A percentile compares a stretch with the other conserved stretches of the same genome.
These are phyloP conservation scores for Aspergillus nanangensis DNA, from an alignment of 495 filamentous ascomycete species.

Conservation along the genomic window DNA sequence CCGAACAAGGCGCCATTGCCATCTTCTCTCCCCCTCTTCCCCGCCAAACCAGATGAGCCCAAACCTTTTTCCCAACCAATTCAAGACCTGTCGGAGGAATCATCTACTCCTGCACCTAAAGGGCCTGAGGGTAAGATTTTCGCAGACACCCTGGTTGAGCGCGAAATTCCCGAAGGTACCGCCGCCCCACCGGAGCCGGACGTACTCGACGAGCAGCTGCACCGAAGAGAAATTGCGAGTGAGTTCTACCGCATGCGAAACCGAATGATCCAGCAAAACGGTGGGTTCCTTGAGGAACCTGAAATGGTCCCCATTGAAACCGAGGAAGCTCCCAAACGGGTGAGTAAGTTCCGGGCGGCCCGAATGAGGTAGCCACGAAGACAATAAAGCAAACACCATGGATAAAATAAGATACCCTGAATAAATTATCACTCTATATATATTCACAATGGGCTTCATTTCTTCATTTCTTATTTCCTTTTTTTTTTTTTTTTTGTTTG, in stretches of 20 bases:
- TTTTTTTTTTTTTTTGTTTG: no score
- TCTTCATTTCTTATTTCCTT: no score
- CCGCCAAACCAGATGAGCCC: constrained; percentile 37
- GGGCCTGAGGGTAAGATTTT: constrained; percentile 53
- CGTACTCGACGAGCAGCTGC: constrained; percentile 66
- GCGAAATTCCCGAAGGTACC: constrained; percentile 27
- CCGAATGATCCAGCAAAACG: constrained; percentile 70
- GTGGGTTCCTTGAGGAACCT: constrained; percentile 65
- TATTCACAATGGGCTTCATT: no score
- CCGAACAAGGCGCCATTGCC: constrained; percentile 14
- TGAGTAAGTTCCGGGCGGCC: constrained; percentile 89
- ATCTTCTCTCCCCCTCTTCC: constrained; percentile 32
- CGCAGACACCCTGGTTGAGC: constrained; percentile 59
- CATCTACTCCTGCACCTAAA: constrained; percentile 15
- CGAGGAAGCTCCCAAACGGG: constrained; percentile 63
- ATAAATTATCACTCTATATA: background rate
- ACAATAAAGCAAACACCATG: constrained; percentile 10
- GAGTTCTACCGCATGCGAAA: constrained; percentile 81
- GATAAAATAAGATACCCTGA: constrained; percentile 11
- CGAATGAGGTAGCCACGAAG: constrained; percentile 47
- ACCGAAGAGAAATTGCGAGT: constrained; percentile 70
- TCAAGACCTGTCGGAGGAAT: constrained; percentile 23
- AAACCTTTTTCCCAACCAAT: constrained; percentile 46
- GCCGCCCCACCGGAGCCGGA: constrained; percentile 52
- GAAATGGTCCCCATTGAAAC: constrained; percentile 52